These are phyloP conservation scores for Penicillium simplicissimum DNA, from an alignment of 495 filamentous ascomycete species.

Conservation along the genomic window DNA sequence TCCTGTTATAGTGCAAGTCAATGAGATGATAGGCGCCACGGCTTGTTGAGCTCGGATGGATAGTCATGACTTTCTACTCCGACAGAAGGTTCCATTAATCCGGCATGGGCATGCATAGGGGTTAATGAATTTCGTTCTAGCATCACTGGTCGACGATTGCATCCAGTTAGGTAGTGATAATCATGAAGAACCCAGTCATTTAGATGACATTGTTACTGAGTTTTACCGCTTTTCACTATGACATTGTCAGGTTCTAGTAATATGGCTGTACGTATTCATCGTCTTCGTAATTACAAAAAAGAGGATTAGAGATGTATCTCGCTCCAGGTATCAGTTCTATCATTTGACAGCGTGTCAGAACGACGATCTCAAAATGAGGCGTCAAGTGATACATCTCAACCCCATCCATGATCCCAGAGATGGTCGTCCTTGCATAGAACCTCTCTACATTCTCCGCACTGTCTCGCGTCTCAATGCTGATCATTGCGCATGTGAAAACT, in stretches of 20 bases:
- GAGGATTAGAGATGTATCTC: neutral
- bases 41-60: neutral
- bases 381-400: constrained; percentile 11
- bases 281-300: neutral
- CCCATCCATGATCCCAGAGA: neutral
- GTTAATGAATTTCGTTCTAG: too few species aligned
- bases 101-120: too few species aligned
- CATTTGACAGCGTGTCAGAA: neutral
- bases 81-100: too few species aligned
- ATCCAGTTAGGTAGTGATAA: too few species aligned
- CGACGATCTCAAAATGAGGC: neutral
- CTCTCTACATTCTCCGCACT: neutral
- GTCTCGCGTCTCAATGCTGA: neutral
- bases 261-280: too few species aligned
- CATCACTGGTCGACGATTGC: too few species aligned
- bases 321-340: neutral
- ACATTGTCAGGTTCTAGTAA: too few species aligned
- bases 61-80: too few species aligned
- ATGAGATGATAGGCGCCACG: neutral
- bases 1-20: neutral
- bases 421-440: constrained; percentile 11
- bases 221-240: too few species aligned
- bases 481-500: neutral
- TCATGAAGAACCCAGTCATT: too few species aligned
- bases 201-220: too few species aligned